Base-by-base conservation (phyloP, 495 filamentous ascomycete genomes). In the Penicillium dipodomyicola region DNA sequence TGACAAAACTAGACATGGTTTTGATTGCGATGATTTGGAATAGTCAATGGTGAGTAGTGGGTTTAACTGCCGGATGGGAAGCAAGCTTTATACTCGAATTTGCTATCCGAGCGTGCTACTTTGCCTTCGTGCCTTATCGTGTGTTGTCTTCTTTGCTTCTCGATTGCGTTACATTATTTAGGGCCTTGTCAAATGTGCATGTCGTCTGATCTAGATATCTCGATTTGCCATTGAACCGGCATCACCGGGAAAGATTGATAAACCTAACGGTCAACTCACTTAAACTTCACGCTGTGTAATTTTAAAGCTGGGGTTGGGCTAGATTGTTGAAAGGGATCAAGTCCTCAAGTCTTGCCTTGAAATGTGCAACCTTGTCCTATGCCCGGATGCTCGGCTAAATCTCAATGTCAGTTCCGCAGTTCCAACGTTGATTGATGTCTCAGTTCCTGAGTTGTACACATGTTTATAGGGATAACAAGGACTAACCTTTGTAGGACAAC, bases 341-440 rank as follows among this genome's bases (percentile, higher is more conserved):
- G 1, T 41, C n/a, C 27, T 25, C 12, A 15, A 27, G 33, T 3
- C 14, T 41, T 40, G 32, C 4, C 14, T 51, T 29, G 8, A 17
- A 22, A 27, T 29, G 49, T 51, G 35, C 33, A 40, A 41, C 49
- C 22, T 29, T 40, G 5, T 23, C n/a, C 12, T 22, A 17, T 25
- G 12, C 3, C 22, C 48, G 33, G 33, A 40, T 25, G 27, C 17
- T 49, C 30, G 47, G 47, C 29, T 35, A 35, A 12, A 50, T 51
- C 20, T 27, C 17, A 3, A 41, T 39, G 20, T 51, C 22, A 51
- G 33, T 51, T 51, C 48, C 33, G 22, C 22, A 23, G 15, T 40
- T 51, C 22, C 22, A 25, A 37, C 33, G 49, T 40, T n/a, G n/a
- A 32, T 48, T 7, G 33, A 17, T 39, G 33, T 51, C 49, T 51